These are phyloP conservation scores for Licmophora abbreviata DNA, from an alignment of 108 stramenopile genomes.

Conservation along the genomic window DNA sequence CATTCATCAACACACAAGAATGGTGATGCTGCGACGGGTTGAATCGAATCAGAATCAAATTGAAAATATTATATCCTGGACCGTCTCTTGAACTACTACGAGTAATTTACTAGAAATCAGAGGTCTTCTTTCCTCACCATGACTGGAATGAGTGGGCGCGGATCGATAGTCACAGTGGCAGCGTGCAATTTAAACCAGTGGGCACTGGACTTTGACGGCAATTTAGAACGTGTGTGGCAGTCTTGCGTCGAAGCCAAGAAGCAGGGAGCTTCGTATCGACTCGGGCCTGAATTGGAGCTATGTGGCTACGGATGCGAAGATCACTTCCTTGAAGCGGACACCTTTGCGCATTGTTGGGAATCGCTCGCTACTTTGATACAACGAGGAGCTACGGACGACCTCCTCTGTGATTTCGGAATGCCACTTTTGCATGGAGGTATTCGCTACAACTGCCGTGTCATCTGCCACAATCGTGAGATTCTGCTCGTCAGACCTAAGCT, in stretches of 20 bases:
- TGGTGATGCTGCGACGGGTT: slow-evolving; percentile 23
- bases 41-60: neutral
- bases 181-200: slow-evolving; percentile 98
- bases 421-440: slow-evolving; percentile 80
- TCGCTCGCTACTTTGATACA: slow-evolving; percentile 62
- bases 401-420: slow-evolving; percentile 97
- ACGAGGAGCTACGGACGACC: slow-evolving; percentile 62
- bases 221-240: slow-evolving; percentile 63
- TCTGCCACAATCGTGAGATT: slow-evolving; percentile 68
- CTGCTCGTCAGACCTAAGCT: slow-evolving; percentile 86
- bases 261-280: slow-evolving; percentile 79
- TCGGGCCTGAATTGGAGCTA: slow-evolving; percentile 96
- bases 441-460: slow-evolving; percentile 94
- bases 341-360: slow-evolving; percentile 94
- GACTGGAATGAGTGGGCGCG: neutral
- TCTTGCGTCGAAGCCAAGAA: slow-evolving; percentile 79
- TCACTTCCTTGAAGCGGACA: slow-evolving; percentile 95
- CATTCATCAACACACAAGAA: slow-evolving; percentile 32
- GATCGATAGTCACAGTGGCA: slow-evolving; percentile 75
- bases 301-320: slow-evolving; percentile 98
- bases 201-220: slow-evolving; percentile 97
- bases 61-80: neutral
- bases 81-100: neutral
- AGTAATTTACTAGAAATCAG: neutral
- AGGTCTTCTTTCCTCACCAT: neutral